Evolutionary conservation across 176 grass and related monocot species (phyloP).

Genomic region (Triticum aestivum): DNA sequence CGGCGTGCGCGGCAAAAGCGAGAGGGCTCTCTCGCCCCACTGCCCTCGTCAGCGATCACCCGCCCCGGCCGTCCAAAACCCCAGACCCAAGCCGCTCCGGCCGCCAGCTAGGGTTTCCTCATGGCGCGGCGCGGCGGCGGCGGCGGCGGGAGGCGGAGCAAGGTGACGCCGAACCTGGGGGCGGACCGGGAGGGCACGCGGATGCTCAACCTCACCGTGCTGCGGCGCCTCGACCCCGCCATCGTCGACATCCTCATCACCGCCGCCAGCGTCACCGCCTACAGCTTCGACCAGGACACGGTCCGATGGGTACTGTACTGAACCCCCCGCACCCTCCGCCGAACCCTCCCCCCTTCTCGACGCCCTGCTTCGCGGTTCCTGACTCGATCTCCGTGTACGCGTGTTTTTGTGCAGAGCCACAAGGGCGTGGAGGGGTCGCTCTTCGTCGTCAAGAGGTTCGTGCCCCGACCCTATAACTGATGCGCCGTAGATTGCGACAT

Average conservation of each 20-base stretch:
- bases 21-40: background rate
- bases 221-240: conserved; percentile 71
- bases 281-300: conserved; percentile 40
- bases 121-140: conserved; percentile 40
- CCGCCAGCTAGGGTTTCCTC: conserved; percentile 37
- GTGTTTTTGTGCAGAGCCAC: conserved; percentile 32
- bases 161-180: conserved; percentile 50
- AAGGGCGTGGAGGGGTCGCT: conserved; percentile 72
- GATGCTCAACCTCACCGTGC: conserved; percentile 66
- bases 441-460: conserved; percentile 70
- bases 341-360: background rate
- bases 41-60: background rate
- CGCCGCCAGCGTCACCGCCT: conserved; percentile 53
- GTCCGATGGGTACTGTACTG: conserved; percentile 36
- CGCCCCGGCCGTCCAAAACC: background rate
- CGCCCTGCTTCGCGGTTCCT: conserved; percentile 12
- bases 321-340: background rate
- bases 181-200: conserved; percentile 51
- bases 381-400: background rate
- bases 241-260: conserved; percentile 57
- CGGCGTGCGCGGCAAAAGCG: background rate
- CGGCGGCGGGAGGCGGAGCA: conserved; percentile 27
- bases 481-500: background rate
- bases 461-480: background rate
- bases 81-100: background rate